Percentiles rank a stretch among this genome's conserved stretches.
These are phyloP conservation scores for Acarospora socialis DNA, from an alignment of 2,329 filamentous ascomycete species.

Conservation along the genomic window DNA sequence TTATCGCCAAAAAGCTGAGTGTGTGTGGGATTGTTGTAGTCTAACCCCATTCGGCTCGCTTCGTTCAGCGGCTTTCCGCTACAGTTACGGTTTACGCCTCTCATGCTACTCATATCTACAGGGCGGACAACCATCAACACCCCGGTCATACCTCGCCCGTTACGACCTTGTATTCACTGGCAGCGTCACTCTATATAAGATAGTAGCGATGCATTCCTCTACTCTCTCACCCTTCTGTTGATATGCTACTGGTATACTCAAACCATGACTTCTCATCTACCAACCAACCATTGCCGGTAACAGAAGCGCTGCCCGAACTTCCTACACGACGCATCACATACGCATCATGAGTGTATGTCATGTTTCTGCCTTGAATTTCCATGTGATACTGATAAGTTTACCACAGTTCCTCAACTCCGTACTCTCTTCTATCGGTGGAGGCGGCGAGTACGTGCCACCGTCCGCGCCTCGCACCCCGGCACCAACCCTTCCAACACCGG, in stretches of 20 bases:
- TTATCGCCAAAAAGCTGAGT: no score
- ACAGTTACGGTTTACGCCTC: no score
- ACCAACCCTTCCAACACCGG: conserved; percentile 7
- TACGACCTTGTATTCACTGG: no score
- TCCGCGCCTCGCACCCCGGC: no score
- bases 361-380: conserved; percentile 15
- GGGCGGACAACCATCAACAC: no score
- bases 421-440: conserved; percentile 35
- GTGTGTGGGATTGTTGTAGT: no score
- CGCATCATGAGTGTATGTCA: conserved; percentile 30
- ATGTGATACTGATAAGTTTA: not conserved
- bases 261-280: conserved; percentile 27
- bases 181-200: no score
- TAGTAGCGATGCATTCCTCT: conserved; percentile 1
- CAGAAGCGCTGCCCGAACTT: not conserved
- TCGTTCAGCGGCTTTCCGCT: no score
- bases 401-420: conserved; percentile 38
- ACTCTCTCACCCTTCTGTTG: conserved; percentile 5
- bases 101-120: conserved; percentile 1
- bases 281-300: conserved; percentile 26
- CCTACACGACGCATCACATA: no score
- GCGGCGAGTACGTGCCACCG: no score
- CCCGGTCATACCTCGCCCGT: no score
- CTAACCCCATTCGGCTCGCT: no score
- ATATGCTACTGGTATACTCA: conserved; percentile 17